A percentile compares a stretch with the other conserved stretches of the same genome.
These are phyloP conservation scores for Cyberlindnera japonica DNA, from an alignment of 805 yeast species.

Conservation along the genomic window DNA sequence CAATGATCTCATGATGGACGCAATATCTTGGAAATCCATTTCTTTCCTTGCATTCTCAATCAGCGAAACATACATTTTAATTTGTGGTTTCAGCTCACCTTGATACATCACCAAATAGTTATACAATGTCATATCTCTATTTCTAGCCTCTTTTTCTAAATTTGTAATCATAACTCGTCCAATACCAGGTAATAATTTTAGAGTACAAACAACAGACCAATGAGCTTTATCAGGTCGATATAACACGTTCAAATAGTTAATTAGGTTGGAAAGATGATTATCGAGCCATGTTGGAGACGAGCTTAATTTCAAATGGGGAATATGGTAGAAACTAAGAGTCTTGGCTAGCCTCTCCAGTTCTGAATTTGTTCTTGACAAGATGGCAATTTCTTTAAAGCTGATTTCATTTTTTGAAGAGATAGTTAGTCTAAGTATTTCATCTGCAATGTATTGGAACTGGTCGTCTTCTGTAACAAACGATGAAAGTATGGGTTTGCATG, in stretches of 20 bases:
- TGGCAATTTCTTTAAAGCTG: slow-evolving; percentile 46
- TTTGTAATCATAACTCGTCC: slow-evolving; percentile 26
- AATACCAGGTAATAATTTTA: slow-evolving; percentile 23
- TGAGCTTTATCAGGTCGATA: slow-evolving; percentile 28
- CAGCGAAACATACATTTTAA: slow-evolving; percentile 27
- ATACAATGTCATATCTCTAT: slow-evolving; percentile 7
- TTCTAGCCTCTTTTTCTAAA: slow-evolving; percentile 12
- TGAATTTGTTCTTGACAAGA: slow-evolving; percentile 50
- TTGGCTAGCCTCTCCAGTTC: slow-evolving; percentile 40
- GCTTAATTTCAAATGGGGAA: slow-evolving; percentile 41
- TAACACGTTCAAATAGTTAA: slow-evolving; percentile 47
- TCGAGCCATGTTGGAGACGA: slow-evolving; percentile 50
- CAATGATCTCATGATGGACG: slow-evolving; percentile 15
- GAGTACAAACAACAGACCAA: slow-evolving; percentile 28
- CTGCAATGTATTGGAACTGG: slow-evolving; percentile 40
- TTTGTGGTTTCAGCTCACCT: slow-evolving; percentile 20
- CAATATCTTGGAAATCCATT: slow-evolving; percentile 16
- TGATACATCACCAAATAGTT: slow-evolving; percentile 7
- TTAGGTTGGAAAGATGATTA: slow-evolving; percentile 37
- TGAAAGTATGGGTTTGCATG: slow-evolving; percentile 18
- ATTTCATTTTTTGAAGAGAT: slow-evolving; percentile 40
- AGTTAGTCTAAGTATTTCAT: slow-evolving; percentile 42
- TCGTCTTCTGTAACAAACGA: slow-evolving; percentile 31
- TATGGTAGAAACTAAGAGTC: slow-evolving; percentile 37
- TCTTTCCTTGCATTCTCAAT: slow-evolving; percentile 18